Base-by-base conservation (phyloP, 2,329 filamentous ascomycete genomes). In the Fusarium sarcochroum region DNA sequence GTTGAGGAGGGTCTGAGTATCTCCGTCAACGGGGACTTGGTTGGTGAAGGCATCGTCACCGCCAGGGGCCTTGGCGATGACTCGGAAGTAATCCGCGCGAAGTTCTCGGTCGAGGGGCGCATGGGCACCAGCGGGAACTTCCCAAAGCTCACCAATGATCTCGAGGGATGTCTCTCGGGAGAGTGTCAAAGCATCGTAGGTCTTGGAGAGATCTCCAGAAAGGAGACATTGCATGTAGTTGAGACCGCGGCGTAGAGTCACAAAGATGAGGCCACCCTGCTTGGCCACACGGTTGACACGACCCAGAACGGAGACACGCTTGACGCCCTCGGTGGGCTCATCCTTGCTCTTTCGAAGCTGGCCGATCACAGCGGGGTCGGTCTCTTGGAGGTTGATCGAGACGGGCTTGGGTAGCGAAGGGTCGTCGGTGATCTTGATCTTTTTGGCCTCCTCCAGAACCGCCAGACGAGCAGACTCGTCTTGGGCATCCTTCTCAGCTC, bases 11-110 rank as follows among this genome's bases (percentile, higher is more conserved):
- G 83, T 83, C 75, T 83, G 82, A 32, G 49, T 61, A 6, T 68
- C 65, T 25, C 67, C 58, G 15, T 68, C 58, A 27, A 70, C 50
- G 18, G 65, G 65, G 18, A 89, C 86, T 69, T 82, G 89, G 87
- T 94, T 97, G 85, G 93, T 96, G 77, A 97, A 94, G 75, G 94
- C 93, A 68, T 97, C 94, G 65, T 95, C 92, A 74, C 93, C 94
- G 67, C 93, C 92, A 38, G 93, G 92, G 40, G 94, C 69, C 53
- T 69, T 59, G 75, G 90, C 91, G 63, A 92, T 89, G 73, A 97
- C 88, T 78, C 89, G 87, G 85, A 91, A 98, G 85, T 90, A 97
- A 81, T 98, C 94, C 73, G 92, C 94, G 76, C 95, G 93, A 49
- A 98, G 86, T 81, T 98, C 94, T 69, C 95, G 92, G 85, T 91